These are phyloP conservation scores for Colletotrichum cordylinicola DNA, from an alignment of 2,329 filamentous ascomycete genomes.

Conservation along the genomic window DNA sequence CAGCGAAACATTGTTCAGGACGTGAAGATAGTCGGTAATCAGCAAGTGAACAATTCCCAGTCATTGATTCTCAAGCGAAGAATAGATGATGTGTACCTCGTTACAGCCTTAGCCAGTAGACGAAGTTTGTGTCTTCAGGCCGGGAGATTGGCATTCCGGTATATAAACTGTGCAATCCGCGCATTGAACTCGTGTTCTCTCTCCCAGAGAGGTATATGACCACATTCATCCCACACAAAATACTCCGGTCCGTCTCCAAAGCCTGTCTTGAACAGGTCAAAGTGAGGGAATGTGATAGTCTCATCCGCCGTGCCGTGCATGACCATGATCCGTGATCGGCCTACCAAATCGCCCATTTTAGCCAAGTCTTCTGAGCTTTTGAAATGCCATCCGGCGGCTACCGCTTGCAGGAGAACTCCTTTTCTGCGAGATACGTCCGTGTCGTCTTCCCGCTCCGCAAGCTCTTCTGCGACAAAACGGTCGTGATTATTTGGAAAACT, in stretches of 20 bases:
- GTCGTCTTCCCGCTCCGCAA: background rate
- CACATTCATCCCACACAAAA: background rate
- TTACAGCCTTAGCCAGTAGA: background rate
- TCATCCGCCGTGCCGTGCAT: conserved; percentile 5
- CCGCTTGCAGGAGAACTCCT: background rate
- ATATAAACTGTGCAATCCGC: background rate
- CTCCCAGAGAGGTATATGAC: background rate
- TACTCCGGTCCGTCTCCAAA: conserved; percentile 5
- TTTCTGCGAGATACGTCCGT: background rate
- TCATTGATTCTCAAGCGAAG: background rate
- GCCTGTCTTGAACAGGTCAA: background rate
- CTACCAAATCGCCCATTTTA: background rate
- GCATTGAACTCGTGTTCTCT: background rate
- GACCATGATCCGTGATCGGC: background rate
- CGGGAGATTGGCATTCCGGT: background rate
- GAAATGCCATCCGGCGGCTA: conserved; percentile 8
- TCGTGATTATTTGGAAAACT: conserved; percentile 4
- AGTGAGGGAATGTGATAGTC: background rate
- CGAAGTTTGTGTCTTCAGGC: background rate
- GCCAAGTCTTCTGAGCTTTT: background rate
- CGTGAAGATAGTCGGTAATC: background rate
- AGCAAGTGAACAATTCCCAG: background rate
- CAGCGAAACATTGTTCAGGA: background rate
- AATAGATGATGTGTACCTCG: background rate
- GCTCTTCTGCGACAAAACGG: conserved; percentile 2